These are phyloP conservation scores for Solanum dulcamara DNA, from an alignment of 257 asterid genomes.

Conservation along the genomic window DNA sequence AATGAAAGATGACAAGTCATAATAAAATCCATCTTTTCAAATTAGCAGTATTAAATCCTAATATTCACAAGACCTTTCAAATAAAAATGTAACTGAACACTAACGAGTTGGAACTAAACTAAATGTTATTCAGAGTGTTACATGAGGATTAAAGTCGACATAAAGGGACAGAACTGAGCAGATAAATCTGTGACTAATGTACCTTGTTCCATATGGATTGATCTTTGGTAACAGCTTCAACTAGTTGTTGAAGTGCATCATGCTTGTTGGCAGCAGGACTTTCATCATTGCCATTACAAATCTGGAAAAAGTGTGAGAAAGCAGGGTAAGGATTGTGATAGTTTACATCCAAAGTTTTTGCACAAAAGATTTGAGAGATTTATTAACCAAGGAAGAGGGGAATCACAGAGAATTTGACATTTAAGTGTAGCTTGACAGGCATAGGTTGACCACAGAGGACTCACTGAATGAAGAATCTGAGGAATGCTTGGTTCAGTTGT, in stretches of 20 bases:
- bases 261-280: conserved; percentile 50
- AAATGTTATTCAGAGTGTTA: neutral
- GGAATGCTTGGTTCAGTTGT: conserved; percentile 88
- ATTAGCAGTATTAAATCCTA: neutral
- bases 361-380: neutral
- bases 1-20: conserved; percentile 1
- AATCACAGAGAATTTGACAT: neutral
- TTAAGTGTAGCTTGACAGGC: neutral
- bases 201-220: conserved; percentile 91
- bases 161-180: neutral
- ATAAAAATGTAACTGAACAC: neutral
- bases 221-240: conserved; percentile 54
- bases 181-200: neutral
- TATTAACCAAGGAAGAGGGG: neutral
- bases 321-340: neutral
- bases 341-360: neutral
- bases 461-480: conserved; percentile 89
- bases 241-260: conserved; percentile 77
- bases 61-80: neutral
- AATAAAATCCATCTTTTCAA: neutral
- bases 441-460: conserved; percentile 11
- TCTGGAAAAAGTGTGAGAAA: conserved; percentile 27
- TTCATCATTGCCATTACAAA: conserved; percentile 70
- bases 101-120: neutral
- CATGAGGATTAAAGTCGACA: neutral